Conservation (phyloP, 345 rosid species). For the Erodium maritimum region DNA sequence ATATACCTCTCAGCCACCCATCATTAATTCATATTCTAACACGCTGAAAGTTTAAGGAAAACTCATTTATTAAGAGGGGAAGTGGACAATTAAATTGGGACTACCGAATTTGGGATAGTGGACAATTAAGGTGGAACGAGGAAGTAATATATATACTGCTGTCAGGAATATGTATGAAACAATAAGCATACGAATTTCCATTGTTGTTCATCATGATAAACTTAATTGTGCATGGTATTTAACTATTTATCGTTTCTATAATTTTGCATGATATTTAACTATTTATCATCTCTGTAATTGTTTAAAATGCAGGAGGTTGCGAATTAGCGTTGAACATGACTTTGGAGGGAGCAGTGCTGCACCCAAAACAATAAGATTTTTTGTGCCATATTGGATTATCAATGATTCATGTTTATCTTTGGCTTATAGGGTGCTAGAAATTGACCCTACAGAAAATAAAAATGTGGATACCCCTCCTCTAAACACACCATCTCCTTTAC, state of each 20-base stretch:
- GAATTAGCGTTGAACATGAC: slow-evolving; percentile 85
- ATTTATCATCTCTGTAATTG: no score
- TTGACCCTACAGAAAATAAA: slow-evolving; percentile 55
- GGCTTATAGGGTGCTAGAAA: slow-evolving; percentile 75
- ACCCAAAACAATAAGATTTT: slow-evolving; percentile 77
- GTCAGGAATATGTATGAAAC: no score
- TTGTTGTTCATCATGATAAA: neutral
- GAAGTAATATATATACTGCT: no score
- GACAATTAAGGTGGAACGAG: no score
- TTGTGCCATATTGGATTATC: slow-evolving; percentile 92
- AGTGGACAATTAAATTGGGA: no score
- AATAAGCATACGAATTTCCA: no score
- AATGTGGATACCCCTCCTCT: slow-evolving; percentile 41
- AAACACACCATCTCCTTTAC: slow-evolving; percentile 23
- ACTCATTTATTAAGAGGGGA: no score
- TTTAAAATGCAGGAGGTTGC: slow-evolving; percentile 60
- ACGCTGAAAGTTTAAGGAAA: no score
- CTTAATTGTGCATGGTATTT: neutral
- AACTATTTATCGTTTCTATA: no score
- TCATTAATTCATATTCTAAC: no score
- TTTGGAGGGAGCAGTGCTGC: slow-evolving; percentile 79
- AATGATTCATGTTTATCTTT: slow-evolving; percentile 71
- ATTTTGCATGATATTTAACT: neutral
- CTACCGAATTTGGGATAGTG: no score
- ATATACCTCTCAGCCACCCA: no score